Evolutionary conservation across 805 yeast genomes (phyloP), one percentile per base, ranked within the genome.

Genomic region (Pichia insulana): DNA sequence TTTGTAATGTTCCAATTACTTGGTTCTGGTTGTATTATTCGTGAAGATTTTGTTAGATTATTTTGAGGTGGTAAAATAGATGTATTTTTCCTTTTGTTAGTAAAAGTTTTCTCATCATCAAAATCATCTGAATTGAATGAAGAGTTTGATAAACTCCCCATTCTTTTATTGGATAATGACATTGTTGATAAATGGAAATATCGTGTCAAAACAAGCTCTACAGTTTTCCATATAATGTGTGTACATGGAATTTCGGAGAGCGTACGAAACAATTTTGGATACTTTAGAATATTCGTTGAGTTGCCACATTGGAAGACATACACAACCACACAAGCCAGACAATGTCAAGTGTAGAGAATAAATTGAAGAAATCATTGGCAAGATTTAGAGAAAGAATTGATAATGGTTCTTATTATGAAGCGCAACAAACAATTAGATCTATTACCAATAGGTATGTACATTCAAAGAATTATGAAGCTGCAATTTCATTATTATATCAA

Each of bases 351-450:
- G 28, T 42, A 20, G 53, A 58, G 37, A 55, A 49, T 7, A 80
- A 78, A 54, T 61, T 82, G 19, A 69, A 71, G 41, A 72, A 74
- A 52, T 80, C 87, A 1, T 61, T 82, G 36, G 76, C 70, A 18
- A 67, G 92, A 50, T 83, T 82, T 64, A 75, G 79, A 55, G 71
- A 68, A 35, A 59, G 83, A 53, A 81, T 90, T 49, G 74, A 72
- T 39, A 72, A 72, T 39, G 86, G 85, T 2, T 83, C 88, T 42
- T 87, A 72, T 64, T 90, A 90, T 59, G 98, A 92, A 59, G 97
- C 97, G 0, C 96, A 90, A 59, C 97, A 92, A 62, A 89, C 96
- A 0, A 71, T 92, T 40, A 70, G 96, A 55, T 87, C 97, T 6
- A 83, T 90, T 41, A 84, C 85, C 34, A 88, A 88, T 51, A 71